phyloP scores from a whole-genome alignment of 345 rosid genomes.

The Salix arbutifolia region DNA sequence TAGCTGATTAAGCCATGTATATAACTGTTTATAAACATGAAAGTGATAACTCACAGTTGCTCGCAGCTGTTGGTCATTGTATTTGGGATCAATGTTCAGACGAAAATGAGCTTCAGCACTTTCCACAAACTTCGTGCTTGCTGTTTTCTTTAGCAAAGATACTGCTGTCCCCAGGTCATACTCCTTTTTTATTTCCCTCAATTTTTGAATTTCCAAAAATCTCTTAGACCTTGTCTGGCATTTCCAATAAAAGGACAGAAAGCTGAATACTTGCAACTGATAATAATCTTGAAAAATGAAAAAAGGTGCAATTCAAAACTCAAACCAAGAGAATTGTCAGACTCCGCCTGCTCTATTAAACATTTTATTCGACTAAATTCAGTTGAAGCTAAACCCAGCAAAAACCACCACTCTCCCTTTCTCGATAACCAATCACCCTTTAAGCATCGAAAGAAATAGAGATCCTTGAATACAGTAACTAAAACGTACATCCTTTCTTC shows the following conservation, averaged over 20 bases:
- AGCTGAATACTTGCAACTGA: slow-evolving; percentile 14
- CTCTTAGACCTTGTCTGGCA: slow-evolving; percentile 95
- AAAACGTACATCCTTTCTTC: neutral
- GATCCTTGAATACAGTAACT: neutral
- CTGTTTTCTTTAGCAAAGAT: slow-evolving; percentile 68
- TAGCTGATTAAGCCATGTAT: neutral
- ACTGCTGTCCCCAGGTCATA: slow-evolving; percentile 69
- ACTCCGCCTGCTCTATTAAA: neutral
- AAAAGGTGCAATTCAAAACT: neutral
- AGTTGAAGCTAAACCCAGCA: neutral
- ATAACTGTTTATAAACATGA: neutral
- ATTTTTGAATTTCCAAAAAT: slow-evolving; percentile 93
- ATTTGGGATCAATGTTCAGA: slow-evolving; percentile 92
- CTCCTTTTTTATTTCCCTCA: slow-evolving; percentile 81
- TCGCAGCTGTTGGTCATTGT: slow-evolving; percentile 93
- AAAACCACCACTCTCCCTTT: neutral
- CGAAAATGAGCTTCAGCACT: slow-evolving; percentile 95
- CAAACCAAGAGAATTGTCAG: neutral
- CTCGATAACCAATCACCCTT: neutral
- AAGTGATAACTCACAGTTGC: slow-evolving; percentile 61
- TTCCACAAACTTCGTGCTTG: slow-evolving; percentile 74
- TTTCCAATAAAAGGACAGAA: slow-evolving; percentile 14
- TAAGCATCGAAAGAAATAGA: neutral
- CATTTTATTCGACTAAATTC: slow-evolving; percentile 1
- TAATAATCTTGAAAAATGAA: slow-evolving; percentile 4